Evolutionary conservation across 768 basidiomycete species (phyloP).

Genomic region (Boletus insuetus): DNA sequence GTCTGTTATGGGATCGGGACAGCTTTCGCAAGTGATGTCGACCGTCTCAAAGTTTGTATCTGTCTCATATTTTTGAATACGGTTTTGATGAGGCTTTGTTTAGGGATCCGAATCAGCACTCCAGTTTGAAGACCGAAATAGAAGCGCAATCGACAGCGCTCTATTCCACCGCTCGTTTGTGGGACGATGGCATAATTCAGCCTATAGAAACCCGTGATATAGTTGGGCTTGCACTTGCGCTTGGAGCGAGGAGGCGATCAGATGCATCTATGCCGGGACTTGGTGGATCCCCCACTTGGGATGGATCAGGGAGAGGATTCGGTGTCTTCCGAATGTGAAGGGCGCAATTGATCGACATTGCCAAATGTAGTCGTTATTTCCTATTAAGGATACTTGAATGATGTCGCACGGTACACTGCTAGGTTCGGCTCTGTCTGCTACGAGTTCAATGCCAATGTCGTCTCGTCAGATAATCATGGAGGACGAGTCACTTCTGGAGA

Average conservation of each 20-base stretch:
- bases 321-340: slow-evolving; percentile 88
- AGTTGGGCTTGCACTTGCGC: slow-evolving; percentile 80
- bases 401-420: too few relatives aligned
- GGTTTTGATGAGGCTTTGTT: background rate
- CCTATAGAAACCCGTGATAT: slow-evolving; percentile 88
- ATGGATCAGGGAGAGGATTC: slow-evolving; percentile 67
- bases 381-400: too few relatives aligned
- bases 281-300: slow-evolving; percentile 50
- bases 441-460: too few relatives aligned
- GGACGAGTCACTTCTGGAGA: slow-evolving; percentile 22
- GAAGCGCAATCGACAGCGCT: slow-evolving; percentile 85
- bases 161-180: slow-evolving; percentile 89
- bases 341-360: slow-evolving; percentile 17
- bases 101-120: slow-evolving; percentile 80
- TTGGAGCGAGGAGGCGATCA: slow-evolving; percentile 54
- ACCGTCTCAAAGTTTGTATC: slow-evolving; percentile 72
- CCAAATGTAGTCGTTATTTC: slow-evolving; percentile 30
- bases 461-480: slow-evolving; percentile 12
- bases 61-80: background rate
- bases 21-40: slow-evolving; percentile 91
- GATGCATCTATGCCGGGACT: slow-evolving; percentile 8
- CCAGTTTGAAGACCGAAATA: slow-evolving; percentile 73
- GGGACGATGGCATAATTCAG: slow-evolving; percentile 91
- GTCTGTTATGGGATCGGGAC: slow-evolving; percentile 93
- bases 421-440: too few relatives aligned